Base-by-base conservation (phyloP, 2,329 filamentous ascomycete genomes). In the Colletotrichum camelliae region DNA sequence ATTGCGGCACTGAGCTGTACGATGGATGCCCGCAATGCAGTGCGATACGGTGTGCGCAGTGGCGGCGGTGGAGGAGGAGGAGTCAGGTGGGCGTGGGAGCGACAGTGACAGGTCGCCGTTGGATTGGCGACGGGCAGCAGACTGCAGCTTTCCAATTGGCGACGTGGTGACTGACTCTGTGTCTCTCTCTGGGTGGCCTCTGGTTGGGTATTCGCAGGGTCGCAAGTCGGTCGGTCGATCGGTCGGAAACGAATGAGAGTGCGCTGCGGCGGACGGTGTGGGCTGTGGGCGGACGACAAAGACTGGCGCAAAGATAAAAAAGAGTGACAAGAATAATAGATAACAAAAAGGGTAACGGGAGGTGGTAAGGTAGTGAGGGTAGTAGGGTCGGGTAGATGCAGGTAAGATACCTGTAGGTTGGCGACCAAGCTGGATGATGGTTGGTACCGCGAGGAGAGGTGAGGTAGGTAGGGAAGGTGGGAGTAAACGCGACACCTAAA, bases 191-290 rank as follows among this genome's bases (percentile, higher is more conserved):
- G 8, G 16, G 21, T 39, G 60, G 60, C 33, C n/a, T 39, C 60
- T 64, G 33, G 60, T 64, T 65, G 65, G 58, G 39, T 68, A 74
- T 76, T 68, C 67, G 73, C 48, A 72, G 35, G 65, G 82, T 75
- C 74, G 72, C 35, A 68, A 64, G 24, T 69, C 75, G 72, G 57
- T 71, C 75, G 72, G 67, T 75, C 72, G 74, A 24, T 72, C 69
- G 60, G 69, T 66, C 43, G 69, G 52, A 66, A 37, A 24, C 48
- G 67, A 37, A 29, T 74, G 60, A 55, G 48, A 67, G 58, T 43
- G 16, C 39, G 33, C 18, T 21, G 29, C 29, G 48, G 37, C 62
- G 33, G 64, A 52, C 29, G 29, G 57, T 9, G 65, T 21, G 29
- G 33, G 31, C 61, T 35, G 66, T 48, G 61, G 61, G 62, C 37